Base-by-base conservation (phyloP, 208 protist genomes). In the Blechomonas ayalai region DNA sequence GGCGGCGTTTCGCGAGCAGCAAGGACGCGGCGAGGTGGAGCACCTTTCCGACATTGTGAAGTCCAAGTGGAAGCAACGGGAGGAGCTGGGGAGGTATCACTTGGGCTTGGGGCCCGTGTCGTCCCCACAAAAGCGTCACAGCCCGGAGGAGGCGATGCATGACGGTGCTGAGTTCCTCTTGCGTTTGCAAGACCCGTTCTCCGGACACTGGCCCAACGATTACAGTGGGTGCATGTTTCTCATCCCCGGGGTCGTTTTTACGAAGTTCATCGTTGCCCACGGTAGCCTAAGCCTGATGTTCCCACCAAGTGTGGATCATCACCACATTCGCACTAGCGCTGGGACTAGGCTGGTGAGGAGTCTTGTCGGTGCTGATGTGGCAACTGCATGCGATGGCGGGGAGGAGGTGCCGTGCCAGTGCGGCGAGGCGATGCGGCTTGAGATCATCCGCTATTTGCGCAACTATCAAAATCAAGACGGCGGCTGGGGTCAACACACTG, bases 181-280 rank as follows among this genome's bases (percentile, higher is more conserved):
- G 16, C 42, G 50, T 24, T 66, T 95, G 47, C 88, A 95, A 45
- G 74, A 90, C 48, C 81, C 85, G n/a, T 84, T 80, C 52, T 94
- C 90, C n/a, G 96, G 96, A 7, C 96, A 99, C 74, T 99, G 95
- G 95, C 85, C 96, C 18, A 95, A 95, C 67, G 95, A 98, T 59
- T 99, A 99, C 77, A 96, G 95, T 48, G 97, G 97, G 18, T 95
- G 93, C 29, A 66, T 96, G 53, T 98, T 98, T 67, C 82, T 97
- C 20, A 75, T 93, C 19, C 74, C 95, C 28, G 95, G 96, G 19
- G 42, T 97, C 9, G 48, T 98, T 3, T 94, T 97, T 53, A 74
- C 73, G 4, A 82, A 78, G 39, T 98, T 97, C 68, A 84, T 98
- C 55, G 66, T 82, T 19, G 66, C 68, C 12, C 34, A 56, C 22